A percentile compares a stretch with the other conserved stretches of the same genome.
These are phyloP conservation scores for Macadamia integrifolia DNA, from an alignment of 164 flowering plant species.

Conservation along the genomic window DNA sequence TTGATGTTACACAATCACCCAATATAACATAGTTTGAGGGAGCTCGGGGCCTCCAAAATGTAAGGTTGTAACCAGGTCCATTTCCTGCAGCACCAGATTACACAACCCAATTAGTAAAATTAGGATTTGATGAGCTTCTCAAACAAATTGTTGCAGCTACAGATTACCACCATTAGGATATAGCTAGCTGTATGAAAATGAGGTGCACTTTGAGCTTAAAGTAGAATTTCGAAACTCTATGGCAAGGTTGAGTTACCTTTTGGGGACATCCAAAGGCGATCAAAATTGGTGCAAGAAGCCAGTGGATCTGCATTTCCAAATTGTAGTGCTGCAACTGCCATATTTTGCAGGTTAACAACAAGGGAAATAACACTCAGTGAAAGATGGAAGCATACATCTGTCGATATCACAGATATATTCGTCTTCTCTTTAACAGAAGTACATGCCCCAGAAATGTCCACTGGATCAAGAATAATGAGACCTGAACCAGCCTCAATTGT, in stretches of 20 bases:
- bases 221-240: neutral
- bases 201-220: neutral
- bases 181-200: neutral
- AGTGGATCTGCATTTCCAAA: slow-evolving; percentile 77
- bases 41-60: slow-evolving; percentile 96
- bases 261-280: slow-evolving; percentile 75
- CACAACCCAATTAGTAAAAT: neutral
- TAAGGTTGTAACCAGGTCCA: slow-evolving; percentile 50
- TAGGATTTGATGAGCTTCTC: neutral
- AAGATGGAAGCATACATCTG: slow-evolving; percentile 76
- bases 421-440: slow-evolving; percentile 90
- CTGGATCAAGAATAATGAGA: slow-evolving; percentile 82
- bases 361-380: slow-evolving; percentile 84
- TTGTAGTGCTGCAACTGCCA: slow-evolving; percentile 66
- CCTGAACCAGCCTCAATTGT: slow-evolving; percentile 97
- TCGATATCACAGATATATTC: slow-evolving; percentile 66
- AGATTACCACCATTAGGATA: neutral
- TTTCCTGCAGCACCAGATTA: slow-evolving; percentile 41
- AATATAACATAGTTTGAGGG: slow-evolving; percentile 90
- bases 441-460: slow-evolving; percentile 87
- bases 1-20: slow-evolving; percentile 97
- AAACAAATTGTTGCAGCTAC: neutral
- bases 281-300: slow-evolving; percentile 76
- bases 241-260: slow-evolving; percentile 44
- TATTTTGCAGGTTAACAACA: slow-evolving; percentile 71